Percentiles rank a stretch among this genome's conserved stretches.
These are phyloP conservation scores for Chrysanthemum lavandulifolium DNA, from an alignment of 129 eudicot genomes.

Conservation along the genomic window DNA sequence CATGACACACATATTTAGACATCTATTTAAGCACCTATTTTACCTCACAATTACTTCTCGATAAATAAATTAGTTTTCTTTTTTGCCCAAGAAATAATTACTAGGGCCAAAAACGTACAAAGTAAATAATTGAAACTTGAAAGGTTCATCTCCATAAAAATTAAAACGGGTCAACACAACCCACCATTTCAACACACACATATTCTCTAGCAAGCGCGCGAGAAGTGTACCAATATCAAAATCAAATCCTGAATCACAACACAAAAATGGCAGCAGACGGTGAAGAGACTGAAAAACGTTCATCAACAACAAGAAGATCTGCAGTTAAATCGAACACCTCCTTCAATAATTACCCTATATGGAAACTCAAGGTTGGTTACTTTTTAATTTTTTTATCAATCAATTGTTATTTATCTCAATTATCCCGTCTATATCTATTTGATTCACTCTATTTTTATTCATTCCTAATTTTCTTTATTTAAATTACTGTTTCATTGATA, in stretches of 20 bases:
- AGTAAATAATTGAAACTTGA: neutral
- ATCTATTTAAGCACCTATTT: too few relatives aligned
- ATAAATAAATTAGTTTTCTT: too few relatives aligned
- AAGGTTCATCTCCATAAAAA: conserved; percentile 1
- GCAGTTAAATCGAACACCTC: conserved; percentile 48
- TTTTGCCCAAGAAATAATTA: too few relatives aligned
- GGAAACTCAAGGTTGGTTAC: conserved; percentile 67
- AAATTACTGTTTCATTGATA: too few relatives aligned
- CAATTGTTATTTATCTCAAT: neutral
- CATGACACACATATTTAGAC: too few relatives aligned
- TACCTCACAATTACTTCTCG: too few relatives aligned
- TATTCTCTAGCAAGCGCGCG: conserved; percentile 27
- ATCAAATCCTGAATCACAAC: neutral
- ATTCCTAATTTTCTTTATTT: too few relatives aligned
- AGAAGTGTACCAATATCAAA: conserved; percentile 9
- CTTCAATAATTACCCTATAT: conserved; percentile 47
- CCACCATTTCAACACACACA: neutral
- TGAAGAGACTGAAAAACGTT: conserved; percentile 31
- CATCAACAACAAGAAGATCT: conserved; percentile 31
- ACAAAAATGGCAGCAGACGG: conserved; percentile 45
- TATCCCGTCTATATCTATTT: neutral
- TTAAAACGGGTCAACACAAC: conserved; percentile 16
- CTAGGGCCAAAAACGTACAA: neutral
- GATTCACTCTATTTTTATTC: neutral
- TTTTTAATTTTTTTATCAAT: neutral